A percentile compares a stretch with the other conserved stretches of the same genome.
Evolutionary conservation across 2,329 filamentous ascomycete species (phyloP).

Genomic region (Microascus cirrosus): DNA sequence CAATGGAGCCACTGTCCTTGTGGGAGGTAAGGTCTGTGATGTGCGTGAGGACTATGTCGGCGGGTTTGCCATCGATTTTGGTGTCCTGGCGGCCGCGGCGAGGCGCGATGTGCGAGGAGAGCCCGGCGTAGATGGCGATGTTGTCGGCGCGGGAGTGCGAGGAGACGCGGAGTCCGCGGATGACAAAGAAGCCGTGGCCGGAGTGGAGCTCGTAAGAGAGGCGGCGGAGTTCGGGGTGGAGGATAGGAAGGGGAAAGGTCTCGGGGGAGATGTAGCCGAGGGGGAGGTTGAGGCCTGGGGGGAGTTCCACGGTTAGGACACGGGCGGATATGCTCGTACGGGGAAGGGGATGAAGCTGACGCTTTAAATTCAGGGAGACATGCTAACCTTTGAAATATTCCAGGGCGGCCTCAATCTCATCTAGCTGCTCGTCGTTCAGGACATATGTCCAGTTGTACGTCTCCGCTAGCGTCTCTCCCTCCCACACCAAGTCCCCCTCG

Average conservation of each 20-base stretch:
- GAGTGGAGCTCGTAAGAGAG: slow-evolving; percentile 37
- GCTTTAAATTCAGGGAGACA: not conserved
- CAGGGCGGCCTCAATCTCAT: slow-evolving; percentile 6
- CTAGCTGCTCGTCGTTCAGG: slow-evolving; percentile 4
- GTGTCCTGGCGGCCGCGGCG: slow-evolving; percentile 45
- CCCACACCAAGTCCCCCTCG: slow-evolving; percentile 5
- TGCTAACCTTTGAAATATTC: slow-evolving; percentile 7
- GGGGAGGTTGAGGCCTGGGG: slow-evolving; percentile 20
- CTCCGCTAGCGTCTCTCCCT: slow-evolving; percentile 3
- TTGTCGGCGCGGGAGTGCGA: slow-evolving; percentile 44
- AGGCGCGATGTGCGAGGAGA: slow-evolving; percentile 46
- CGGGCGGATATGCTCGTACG: too few species aligned
- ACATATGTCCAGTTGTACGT: slow-evolving; percentile 4
- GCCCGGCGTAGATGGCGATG: slow-evolving; percentile 46
- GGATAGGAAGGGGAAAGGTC: slow-evolving; percentile 40
- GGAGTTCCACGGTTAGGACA: not conserved
- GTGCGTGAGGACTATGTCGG: slow-evolving; percentile 42
- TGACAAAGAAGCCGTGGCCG: slow-evolving; percentile 49
- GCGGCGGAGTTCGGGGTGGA: slow-evolving; percentile 32
- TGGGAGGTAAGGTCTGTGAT: slow-evolving; percentile 45
- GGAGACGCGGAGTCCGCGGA: slow-evolving; percentile 45
- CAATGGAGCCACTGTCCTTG: slow-evolving; percentile 1
- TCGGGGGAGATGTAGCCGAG: slow-evolving; percentile 31
- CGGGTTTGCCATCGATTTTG: slow-evolving; percentile 28
- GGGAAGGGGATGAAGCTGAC: not conserved